Evolutionary conservation across 2,329 filamentous ascomycete genomes (phyloP), one percentile per base, ranked within the genome.

Genomic region (Beauveria rudraprayagi): DNA sequence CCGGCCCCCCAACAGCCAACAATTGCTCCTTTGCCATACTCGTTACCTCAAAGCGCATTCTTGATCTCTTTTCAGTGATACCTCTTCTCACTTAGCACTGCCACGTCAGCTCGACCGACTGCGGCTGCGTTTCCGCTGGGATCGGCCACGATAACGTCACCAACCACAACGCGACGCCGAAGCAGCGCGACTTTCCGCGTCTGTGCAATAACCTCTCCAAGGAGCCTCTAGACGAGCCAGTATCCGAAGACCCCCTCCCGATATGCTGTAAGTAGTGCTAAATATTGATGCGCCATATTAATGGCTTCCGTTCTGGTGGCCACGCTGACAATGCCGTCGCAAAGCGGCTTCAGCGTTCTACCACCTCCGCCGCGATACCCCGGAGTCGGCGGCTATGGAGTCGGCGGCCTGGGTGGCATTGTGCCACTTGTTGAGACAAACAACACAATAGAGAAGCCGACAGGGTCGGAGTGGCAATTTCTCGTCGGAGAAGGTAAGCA

Each of bases 361-460:
- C 91, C 92, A 63, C 92, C 92, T 65, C 91, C 90, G 63, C 87
- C 90, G 63, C 86, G 92, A 73, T 97, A 96, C 78, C 88, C 90
- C 61, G 84, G 85, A 66, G 83, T 85, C 70, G 81, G 84, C 69
- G 85, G 87, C 65, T 89, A 90, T 77, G 87, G 88, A 67, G 84
- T 84, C 65, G 82, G 87, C 60, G 85, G 85, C 66, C 83, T 86
- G 69, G 86, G 86, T 64, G 82, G 87, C 72, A 80, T 85, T 56
- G 80, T 85, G 43, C 88, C 89, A 43, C 84, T 96, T 73, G 88
- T 96, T 70, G 94, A 99, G 81, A 97, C 93, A 59, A 96, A 94
- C 75, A 99, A 97, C 72, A 88, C 86, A 44, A 78, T 99, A 64
- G 85, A 84, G 61, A 89, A 90, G 68, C 93, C 91, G 26, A 85